Evolutionary conservation across 78 protist species (phyloP).

Genomic region (Dictyostelium intermedium): DNA sequence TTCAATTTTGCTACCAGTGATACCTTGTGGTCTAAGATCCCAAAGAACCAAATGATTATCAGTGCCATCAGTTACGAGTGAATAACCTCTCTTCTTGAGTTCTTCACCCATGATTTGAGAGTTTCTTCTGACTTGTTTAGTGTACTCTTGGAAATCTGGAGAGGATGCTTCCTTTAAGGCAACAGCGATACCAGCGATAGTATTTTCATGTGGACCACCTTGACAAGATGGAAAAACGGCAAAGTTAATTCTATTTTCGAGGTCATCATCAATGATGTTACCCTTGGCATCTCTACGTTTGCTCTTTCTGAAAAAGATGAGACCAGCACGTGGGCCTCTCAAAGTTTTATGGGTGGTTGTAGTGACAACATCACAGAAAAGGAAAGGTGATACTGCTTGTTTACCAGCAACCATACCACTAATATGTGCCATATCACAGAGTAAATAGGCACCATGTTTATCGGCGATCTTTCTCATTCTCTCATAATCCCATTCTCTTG

Average conservation of each 20-base stretch:
- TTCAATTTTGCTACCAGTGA: constrained; percentile 97
- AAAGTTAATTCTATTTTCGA: constrained; percentile 87
- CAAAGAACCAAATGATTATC: constrained; percentile 98
- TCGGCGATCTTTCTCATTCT: constrained; percentile 95
- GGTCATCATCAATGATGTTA: constrained; percentile 69
- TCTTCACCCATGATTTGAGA: constrained; percentile 86
- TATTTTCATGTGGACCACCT: constrained; percentile 99
- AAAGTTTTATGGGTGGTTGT: constrained; percentile 99
- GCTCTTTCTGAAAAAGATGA: constrained; percentile 98
- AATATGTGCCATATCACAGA: constrained; percentile 99
- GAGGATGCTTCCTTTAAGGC: constrained; percentile 93
- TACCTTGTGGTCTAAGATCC: constrained; percentile 93
- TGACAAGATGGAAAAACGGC: constrained; percentile 98
- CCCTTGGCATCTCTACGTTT: constrained; percentile 47
- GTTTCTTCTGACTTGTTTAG: constrained; percentile 89
- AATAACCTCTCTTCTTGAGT: constrained; percentile 91
- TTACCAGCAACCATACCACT: constrained; percentile 97
- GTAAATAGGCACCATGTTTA: constrained; percentile 92
- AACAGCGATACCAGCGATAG: constrained; percentile 97
- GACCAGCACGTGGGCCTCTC: constrained; percentile 99
- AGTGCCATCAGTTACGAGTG: constrained; percentile 96
- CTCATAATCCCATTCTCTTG: constrained; percentile 97
- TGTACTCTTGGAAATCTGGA: constrained; percentile 94
- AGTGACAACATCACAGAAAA: constrained; percentile 97
- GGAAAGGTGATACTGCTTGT: constrained; percentile 90